Conservation (phyloP, 2,329 filamentous ascomycete genomes). For the Fusarium succisae region DNA sequence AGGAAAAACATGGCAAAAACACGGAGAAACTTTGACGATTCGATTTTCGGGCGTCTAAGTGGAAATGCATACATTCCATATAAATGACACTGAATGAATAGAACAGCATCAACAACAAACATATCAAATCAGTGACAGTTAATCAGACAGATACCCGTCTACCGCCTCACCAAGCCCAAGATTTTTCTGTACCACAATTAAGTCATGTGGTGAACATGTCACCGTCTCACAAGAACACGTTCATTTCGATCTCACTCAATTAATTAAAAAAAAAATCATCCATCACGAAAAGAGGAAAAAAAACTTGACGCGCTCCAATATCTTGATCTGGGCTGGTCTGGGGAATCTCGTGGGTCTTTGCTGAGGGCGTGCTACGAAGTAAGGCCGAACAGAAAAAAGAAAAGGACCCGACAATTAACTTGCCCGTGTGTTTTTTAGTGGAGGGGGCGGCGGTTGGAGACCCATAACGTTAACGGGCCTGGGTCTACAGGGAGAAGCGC, state of each 20-base stretch:
- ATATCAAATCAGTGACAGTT: not conserved
- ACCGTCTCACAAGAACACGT: not conserved
- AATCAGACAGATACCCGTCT: not conserved
- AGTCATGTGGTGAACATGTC: conserved; percentile 8
- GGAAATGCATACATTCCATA: not conserved
- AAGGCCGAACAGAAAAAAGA: conserved; percentile 39
- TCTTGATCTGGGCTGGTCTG: conserved; percentile 41
- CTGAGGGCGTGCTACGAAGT: conserved; percentile 44
- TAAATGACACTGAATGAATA: not conserved
- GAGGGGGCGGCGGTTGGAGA: conserved; percentile 30
- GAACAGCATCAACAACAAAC: not conserved
- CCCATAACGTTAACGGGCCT: conserved; percentile 39
- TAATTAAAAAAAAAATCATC: not conserved
- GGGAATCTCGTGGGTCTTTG: conserved; percentile 43
- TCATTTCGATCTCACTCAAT: not conserved
- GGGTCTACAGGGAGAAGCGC: conserved; percentile 44
- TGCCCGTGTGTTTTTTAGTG: conserved; percentile 1
- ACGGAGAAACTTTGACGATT: not conserved
- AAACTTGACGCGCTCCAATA: conserved; percentile 34
- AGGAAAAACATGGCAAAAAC: conserved; percentile 16
- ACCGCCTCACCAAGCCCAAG: not conserved
- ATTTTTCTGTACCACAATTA: not conserved
- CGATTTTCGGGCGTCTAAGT: not conserved
- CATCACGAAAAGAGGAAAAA: not conserved
- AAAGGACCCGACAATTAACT: not conserved